These are phyloP conservation scores for Setaria viridis DNA, from an alignment of 202 grass and related monocot genomes.

Conservation along the genomic window DNA sequence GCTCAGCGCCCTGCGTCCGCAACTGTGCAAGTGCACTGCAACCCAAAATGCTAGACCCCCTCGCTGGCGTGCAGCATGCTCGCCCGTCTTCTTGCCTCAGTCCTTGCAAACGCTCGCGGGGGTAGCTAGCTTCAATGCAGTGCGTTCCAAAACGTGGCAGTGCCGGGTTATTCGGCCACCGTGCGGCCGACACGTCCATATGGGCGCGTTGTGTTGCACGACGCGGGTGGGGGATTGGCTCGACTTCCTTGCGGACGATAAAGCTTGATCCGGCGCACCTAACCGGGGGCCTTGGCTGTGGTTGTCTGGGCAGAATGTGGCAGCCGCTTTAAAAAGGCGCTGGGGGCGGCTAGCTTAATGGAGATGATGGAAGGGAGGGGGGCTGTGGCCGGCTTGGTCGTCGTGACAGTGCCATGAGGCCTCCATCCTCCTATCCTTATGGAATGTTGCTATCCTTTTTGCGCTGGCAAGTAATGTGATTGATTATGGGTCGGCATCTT, in stretches of 20 bases:
- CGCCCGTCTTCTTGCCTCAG: constrained; percentile 12
- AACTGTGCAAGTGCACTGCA: neutral
- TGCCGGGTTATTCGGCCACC: neutral
- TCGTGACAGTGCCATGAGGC: constrained; percentile 23
- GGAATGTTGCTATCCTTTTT: constrained; percentile 23
- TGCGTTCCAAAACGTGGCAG: constrained; percentile 30
- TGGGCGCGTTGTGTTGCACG: constrained; percentile 36
- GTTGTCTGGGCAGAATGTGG: constrained; percentile 55
- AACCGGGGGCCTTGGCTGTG: constrained; percentile 33
- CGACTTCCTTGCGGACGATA: constrained; percentile 27
- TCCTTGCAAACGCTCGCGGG: neutral
- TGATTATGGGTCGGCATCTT: constrained; percentile 48
- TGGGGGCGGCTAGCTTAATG: constrained; percentile 48
- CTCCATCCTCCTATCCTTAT: constrained; percentile 7
- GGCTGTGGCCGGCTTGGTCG: constrained; percentile 3
- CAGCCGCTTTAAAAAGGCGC: constrained; percentile 44
- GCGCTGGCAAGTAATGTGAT: constrained; percentile 36
- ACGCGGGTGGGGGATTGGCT: neutral
- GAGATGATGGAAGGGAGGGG: neutral
- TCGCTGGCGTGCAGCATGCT: neutral
- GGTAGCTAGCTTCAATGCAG: neutral
- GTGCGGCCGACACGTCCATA: constrained; percentile 26
- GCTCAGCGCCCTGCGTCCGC: constrained; percentile 11
- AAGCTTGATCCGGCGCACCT: constrained; percentile 39
- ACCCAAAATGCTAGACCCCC: neutral